phyloP scores from a whole-genome alignment of 2,329 filamentous ascomycete genomes.

The Trichoderma arundinaceum region DNA sequence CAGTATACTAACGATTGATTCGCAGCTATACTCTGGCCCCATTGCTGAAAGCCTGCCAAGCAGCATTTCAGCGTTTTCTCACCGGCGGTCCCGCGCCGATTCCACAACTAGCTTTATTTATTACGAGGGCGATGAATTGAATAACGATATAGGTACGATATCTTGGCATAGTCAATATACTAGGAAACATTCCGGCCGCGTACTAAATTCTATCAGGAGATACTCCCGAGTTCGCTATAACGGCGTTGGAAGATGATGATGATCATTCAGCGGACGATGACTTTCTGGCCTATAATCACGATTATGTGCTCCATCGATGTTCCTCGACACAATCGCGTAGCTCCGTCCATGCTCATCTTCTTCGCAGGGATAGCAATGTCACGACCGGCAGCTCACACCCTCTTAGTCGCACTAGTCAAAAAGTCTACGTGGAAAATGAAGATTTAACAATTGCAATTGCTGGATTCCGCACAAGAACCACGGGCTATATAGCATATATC shows the following conservation, averaged over 20 bases:
- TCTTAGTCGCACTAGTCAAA: conserved; percentile 76
- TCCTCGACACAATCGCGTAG: conserved; percentile 65
- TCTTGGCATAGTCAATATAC: not conserved
- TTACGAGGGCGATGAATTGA: conserved; percentile 64
- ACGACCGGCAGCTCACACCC: conserved; percentile 70
- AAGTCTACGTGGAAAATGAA: conserved; percentile 90
- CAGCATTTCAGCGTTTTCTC: conserved; percentile 88
- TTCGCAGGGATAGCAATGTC: conserved; percentile 71
- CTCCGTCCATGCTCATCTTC: conserved; percentile 67
- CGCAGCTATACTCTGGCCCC: conserved; percentile 83
- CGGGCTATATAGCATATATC: conserved; percentile 73
- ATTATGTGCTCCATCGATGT: conserved; percentile 62
- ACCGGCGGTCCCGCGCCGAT: conserved; percentile 79
- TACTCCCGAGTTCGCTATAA: conserved; percentile 32
- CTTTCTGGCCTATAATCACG: conserved; percentile 48
- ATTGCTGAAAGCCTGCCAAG: conserved; percentile 96
- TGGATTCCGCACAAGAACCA: conserved; percentile 79
- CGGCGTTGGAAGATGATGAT: conserved; percentile 49
- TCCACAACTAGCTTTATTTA: conserved; percentile 90
- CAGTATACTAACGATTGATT: conserved; percentile 30
- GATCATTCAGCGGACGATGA: conserved; percentile 51
- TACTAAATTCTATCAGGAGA: conserved; percentile 40
- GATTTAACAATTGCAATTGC: conserved; percentile 93
- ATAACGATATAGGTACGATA: conserved; percentile 38
- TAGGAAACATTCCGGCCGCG: not conserved